Evolutionary conservation across 129 eudicot species (phyloP).

Genomic region (Lactuca sativa): DNA sequence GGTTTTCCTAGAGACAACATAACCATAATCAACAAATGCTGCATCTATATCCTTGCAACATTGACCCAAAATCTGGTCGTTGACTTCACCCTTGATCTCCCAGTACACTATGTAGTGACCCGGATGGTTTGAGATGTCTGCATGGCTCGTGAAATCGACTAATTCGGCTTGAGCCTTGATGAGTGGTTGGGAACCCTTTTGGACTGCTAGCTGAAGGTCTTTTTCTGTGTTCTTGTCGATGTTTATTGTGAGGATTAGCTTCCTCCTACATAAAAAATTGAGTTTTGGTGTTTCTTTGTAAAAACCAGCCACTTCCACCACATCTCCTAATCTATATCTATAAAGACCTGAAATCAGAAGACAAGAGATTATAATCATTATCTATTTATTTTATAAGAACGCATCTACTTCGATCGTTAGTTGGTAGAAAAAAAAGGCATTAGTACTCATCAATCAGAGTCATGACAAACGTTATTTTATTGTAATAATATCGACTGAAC

Average conservation of each 20-base stretch:
- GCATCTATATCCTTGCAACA: slow-evolving; percentile 81
- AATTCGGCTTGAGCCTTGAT: slow-evolving; percentile 51
- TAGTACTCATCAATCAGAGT: too few species aligned
- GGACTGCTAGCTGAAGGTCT: slow-evolving; percentile 78
- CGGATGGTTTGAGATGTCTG: slow-evolving; percentile 51
- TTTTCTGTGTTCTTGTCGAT: slow-evolving; percentile 90
- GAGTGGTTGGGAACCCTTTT: slow-evolving; percentile 61
- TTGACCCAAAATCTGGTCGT: slow-evolving; percentile 39
- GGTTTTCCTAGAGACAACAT: slow-evolving; percentile 69
- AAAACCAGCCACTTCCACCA: slow-evolving; percentile 77
- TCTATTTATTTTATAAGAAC: neutral
- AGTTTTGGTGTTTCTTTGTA: slow-evolving; percentile 68
- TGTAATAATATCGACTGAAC: neutral
- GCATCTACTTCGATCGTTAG: neutral
- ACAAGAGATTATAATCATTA: neutral
- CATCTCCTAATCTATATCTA: slow-evolving; percentile 83
- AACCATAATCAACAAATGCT: slow-evolving; percentile 76
- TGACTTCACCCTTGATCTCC: slow-evolving; percentile 78
- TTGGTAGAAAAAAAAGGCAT: neutral
- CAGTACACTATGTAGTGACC: slow-evolving; percentile 86
- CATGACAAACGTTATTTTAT: neutral
- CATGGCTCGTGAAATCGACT: slow-evolving; percentile 91
- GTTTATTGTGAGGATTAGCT: slow-evolving; percentile 71
- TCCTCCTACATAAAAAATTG: slow-evolving; percentile 75
- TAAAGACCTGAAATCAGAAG: slow-evolving; percentile 59